Base-by-base conservation (phyloP, 306 rosid species). In the Clitoria ternatea region DNA sequence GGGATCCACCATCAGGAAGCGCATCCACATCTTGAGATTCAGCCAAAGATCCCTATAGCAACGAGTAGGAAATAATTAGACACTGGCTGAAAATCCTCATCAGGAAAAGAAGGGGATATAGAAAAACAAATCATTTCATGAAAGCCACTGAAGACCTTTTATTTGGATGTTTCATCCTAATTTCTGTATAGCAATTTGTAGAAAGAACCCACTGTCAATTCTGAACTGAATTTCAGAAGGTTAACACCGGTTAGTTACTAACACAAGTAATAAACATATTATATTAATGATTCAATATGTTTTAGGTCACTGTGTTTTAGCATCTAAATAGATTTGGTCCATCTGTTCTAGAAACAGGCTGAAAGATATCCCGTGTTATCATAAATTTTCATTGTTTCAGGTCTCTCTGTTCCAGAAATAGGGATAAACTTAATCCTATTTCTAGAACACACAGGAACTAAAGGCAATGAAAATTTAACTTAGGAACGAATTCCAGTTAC, bases 11-110 rank as follows among this genome's bases (percentile, higher is more conserved):
- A 47, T 88, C 90, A 54, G 81, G 77, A 48, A 76, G 66, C 57
- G 83, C 47, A 18, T 84, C 45, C 17, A 82, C 56, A 55, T 85
- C 92, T 72, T 85, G 96, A 76, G 85, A 50, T 54, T 74, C 84
- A 49, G 59, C 53, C 53, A 88, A 54, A 32, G 90, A 75, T 42
- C 84, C 96, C 97, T 93, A 61, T 77, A 60, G 75, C 72, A 73
- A 78, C 4, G 47, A 44, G 77, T 22, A 81, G 70, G 61, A 69
- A 37, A 35, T 14, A 0, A 77, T 71, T 40, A 79, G 62, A 66
- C 6, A 27, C 55, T 7, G 59, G 45, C 57, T 27, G 19, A 30
- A n/a, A n/a, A 54, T 36, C 20, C 60, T 63, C 8, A 29, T n/a
- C 0, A 26, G 17, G 36, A 26, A 43, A 33, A 26, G 6, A 55